Conservation (phyloP, 1,139 yeast species). For the Taphrina betulina region DNA sequence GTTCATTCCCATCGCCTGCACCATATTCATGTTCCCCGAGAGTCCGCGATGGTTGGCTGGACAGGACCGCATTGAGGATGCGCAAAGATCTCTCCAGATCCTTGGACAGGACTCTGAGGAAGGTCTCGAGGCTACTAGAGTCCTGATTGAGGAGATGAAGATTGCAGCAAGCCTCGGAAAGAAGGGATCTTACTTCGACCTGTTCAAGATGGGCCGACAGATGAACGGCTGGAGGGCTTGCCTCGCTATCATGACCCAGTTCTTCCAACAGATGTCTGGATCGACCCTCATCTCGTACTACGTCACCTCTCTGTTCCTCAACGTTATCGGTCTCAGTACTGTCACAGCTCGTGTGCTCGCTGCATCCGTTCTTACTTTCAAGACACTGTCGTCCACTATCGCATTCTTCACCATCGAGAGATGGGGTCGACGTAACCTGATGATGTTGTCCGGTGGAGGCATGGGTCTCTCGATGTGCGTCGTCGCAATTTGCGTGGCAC, state of each 20-base stretch:
- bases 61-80: conserved; percentile 51
- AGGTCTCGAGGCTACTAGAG: conserved; percentile 56
- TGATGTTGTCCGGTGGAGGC: conserved; percentile 69
- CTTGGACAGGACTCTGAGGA: conserved; percentile 43
- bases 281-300: conserved; percentile 60
- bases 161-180: conserved; percentile 72
- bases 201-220: conserved; percentile 54
- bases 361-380: conserved; percentile 78
- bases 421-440: conserved; percentile 86
- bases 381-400: conserved; percentile 72
- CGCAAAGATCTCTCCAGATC: conserved; percentile 52
- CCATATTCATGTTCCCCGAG: conserved; percentile 47
- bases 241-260: conserved; percentile 85
- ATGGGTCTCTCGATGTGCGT: conserved; percentile 58
- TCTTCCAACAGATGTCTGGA: conserved; percentile 91
- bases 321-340: conserved; percentile 85
- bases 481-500: conserved; percentile 23
- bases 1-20: conserved; percentile 16
- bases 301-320: conserved; percentile 41
- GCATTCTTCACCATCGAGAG: conserved; percentile 88
- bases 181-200: conserved; percentile 58
- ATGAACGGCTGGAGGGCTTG: conserved; percentile 73
- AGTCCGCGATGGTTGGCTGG: conserved; percentile 55
- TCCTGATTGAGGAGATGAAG: conserved; percentile 76
- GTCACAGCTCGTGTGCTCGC: conserved; percentile 86